Evolutionary conservation across 2,329 filamentous ascomycete species (phyloP).

Genomic region (Ceratocystis destructans): DNA sequence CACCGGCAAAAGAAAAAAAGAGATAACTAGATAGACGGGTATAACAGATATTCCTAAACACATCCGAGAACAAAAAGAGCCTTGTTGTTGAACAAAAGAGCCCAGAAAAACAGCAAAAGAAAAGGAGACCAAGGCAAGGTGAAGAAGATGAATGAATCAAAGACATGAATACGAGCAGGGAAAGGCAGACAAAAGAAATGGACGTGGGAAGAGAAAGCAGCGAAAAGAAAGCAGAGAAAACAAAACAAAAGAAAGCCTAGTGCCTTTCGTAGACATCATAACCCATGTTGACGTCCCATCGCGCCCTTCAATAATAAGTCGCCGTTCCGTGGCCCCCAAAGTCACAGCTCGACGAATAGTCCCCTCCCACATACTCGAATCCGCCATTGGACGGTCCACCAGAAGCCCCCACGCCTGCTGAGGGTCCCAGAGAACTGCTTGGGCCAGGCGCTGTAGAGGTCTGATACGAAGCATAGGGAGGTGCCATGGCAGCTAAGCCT

Average conservation of each 20-base stretch:
- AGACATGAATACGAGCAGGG: neutral
- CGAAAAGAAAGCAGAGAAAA: slow-evolving; percentile 7
- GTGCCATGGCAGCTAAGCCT: neutral
- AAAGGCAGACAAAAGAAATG: slow-evolving; percentile 1
- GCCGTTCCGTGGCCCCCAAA: neutral
- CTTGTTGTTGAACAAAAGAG: neutral
- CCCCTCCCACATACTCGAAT: slow-evolving; percentile 15
- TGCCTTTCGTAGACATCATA: neutral
- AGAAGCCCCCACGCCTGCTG: neutral
- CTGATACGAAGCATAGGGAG: neutral
- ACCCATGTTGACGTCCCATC: neutral
- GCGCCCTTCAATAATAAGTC: slow-evolving; percentile 7
- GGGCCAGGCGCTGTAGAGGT: neutral
- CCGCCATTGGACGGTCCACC: neutral
- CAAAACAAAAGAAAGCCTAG: neutral
- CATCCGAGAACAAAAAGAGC: neutral
- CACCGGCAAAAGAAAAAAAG: neutral
- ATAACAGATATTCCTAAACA: slow-evolving; percentile 7
- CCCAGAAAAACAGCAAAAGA: neutral
- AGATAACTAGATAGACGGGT: neutral
- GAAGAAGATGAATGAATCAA: neutral
- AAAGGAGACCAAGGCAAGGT: neutral
- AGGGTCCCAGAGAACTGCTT: neutral
- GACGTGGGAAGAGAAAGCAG: neutral
- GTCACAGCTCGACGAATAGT: slow-evolving; percentile 4